Evolutionary conservation across 1,139 yeast species (phyloP), one percentile per base, ranked within the genome.

Genomic region (Yamadazyma friedrichii): DNA sequence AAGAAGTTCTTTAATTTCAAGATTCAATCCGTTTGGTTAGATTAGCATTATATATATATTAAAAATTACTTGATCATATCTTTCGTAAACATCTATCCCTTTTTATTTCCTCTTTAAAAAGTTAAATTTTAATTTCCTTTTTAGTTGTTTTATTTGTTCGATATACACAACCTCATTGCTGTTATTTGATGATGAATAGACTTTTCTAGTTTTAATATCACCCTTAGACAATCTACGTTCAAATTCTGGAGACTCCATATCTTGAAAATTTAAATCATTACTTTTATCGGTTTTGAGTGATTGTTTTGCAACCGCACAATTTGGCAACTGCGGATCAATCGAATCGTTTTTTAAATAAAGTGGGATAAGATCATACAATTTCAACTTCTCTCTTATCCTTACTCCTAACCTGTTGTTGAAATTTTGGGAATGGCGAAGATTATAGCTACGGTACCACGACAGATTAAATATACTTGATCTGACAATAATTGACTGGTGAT

Each of bases 1-100:
- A 28, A 62, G 81, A 1, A 70, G 74, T 13, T 61, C 68, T 4
- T 31, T 81, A 9, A 64, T 80, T 28, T 59, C 70, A n/a, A 70
- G 79, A 49, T 52, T 82, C 26, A 76, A 76, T 51, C 82, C 82
- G 8, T 72, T 76, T 48, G 36, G 28, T 13, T 38, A 32, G 16
- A 36, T 11, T 12, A 20, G 5, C 24, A 20, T 20, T 20, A 11
- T 20, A 20, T 20, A 20, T 31, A 31, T 15, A 15, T 31, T 15
- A 13, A 30, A 15, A 20, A 20, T n/a, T 20, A 20, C 24, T 20
- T 6, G 5, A 20, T 26, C 29, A 26, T 26, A 26, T 11, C n/a
- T 11, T n/a, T 26, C n/a, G 9, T 26, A 26, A 11, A 26, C 29
- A 26, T 26, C 13, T 5, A 26, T 6, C n/a, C n/a, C 9, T 26